A percentile compares a stretch with the other conserved stretches of the same genome.
Conservation (phyloP, 2,329 filamentous ascomycete species). For the Metarhizium humberi region DNA sequence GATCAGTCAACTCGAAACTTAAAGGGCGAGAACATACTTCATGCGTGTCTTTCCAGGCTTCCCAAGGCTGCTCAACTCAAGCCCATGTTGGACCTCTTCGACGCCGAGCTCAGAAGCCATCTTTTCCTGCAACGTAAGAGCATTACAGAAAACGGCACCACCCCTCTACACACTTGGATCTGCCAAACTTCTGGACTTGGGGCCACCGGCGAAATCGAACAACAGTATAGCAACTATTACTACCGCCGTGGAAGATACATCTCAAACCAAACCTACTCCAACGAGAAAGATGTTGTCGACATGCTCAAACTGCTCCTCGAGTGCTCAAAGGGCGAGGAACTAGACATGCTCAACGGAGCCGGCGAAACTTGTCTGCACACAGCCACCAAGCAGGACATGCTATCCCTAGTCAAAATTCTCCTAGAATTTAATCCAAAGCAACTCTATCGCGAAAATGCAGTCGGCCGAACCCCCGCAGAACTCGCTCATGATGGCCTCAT, state of each 20-base stretch:
- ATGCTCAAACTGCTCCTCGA: conserved; percentile 41
- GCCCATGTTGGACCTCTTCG: conserved; percentile 47
- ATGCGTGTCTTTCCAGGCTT: conserved; percentile 36
- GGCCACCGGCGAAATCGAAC: conserved; percentile 1
- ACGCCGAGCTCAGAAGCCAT: conserved; percentile 42
- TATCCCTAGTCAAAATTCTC: conserved; percentile 31
- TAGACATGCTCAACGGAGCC: conserved; percentile 51
- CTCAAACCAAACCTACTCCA: conserved; percentile 13
- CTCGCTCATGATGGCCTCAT: conserved; percentile 49
- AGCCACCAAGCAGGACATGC: conserved; percentile 31
- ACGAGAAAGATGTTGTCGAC: conserved; percentile 22
- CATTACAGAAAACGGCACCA: conserved; percentile 41
- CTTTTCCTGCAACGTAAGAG: conserved; percentile 51
- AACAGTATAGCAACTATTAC: conserved; percentile 7
- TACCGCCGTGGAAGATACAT: background rate
- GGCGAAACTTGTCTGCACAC: conserved; percentile 59
- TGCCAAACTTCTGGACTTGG: conserved; percentile 15
- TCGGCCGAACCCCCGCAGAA: conserved; percentile 64
- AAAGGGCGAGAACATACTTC: conserved; percentile 58
- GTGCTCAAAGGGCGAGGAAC: conserved; percentile 45
- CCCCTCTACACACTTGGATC: conserved; percentile 57
- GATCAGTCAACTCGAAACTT: conserved; percentile 57
- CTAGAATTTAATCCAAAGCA: conserved; percentile 49
- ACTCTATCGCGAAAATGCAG: conserved; percentile 63
- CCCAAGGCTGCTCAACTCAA: conserved; percentile 28